Percentiles rank a stretch among this genome's conserved stretches.
phyloP scores from a whole-genome alignment of 805 yeast species.

The Cephaloascus albidus region DNA sequence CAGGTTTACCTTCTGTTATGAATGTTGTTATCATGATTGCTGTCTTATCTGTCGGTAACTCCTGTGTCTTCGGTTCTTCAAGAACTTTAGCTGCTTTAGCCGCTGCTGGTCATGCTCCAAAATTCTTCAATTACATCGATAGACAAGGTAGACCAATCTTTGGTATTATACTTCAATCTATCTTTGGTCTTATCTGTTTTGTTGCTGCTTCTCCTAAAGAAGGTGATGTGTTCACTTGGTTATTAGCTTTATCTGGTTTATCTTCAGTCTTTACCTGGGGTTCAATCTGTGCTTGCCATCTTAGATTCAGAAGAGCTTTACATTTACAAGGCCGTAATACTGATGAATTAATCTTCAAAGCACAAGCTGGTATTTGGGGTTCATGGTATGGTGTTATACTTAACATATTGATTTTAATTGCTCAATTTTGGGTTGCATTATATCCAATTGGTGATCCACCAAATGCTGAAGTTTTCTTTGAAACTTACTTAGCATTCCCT shows the following conservation, averaged over 20 bases:
- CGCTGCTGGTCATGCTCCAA: constrained; percentile 36
- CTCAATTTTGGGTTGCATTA: constrained; percentile 40
- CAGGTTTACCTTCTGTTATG: constrained; percentile 59
- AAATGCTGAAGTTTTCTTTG: constrained; percentile 16
- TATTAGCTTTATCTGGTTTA: constrained; percentile 39
- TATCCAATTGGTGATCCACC: constrained; percentile 29
- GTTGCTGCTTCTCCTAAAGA: constrained; percentile 32
- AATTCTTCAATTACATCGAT: constrained; percentile 33
- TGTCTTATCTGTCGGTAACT: constrained; percentile 65
- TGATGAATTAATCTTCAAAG: constrained; percentile 28
- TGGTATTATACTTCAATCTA: constrained; percentile 28
- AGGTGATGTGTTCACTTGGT: constrained; percentile 34
- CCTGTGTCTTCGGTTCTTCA: constrained; percentile 62
- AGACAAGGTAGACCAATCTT: constrained; percentile 40
- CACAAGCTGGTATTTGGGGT: constrained; percentile 34
- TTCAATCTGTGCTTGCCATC: constrained; percentile 31
- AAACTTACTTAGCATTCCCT: constrained; percentile 19
- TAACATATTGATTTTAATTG: constrained; percentile 23
- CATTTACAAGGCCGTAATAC: constrained; percentile 27
- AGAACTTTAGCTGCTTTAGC: constrained; percentile 44
- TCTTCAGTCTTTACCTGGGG: constrained; percentile 42
- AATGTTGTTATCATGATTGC: constrained; percentile 64
- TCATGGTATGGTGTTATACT: constrained; percentile 27
- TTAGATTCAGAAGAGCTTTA: constrained; percentile 38
- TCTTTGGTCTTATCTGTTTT: constrained; percentile 33